A percentile compares a stretch with the other conserved stretches of the same genome.
Evolutionary conservation across 2,329 filamentous ascomycete species (phyloP).

Genomic region (Trichoderma citrinoviride): DNA sequence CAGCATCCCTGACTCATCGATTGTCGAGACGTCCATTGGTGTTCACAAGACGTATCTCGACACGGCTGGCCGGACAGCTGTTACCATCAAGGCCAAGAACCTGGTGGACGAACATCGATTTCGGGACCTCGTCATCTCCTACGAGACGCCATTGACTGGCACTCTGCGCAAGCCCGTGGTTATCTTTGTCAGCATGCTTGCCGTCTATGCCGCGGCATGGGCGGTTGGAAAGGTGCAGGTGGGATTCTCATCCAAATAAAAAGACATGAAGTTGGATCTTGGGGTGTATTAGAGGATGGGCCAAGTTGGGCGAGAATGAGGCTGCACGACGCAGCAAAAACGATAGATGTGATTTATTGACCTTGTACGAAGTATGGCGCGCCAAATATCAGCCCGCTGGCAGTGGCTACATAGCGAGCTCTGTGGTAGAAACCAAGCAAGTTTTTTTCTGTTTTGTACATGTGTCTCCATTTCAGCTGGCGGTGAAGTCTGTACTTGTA

Average conservation of each 20-base stretch:
- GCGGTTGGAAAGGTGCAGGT: constrained; percentile 74
- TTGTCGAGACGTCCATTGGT: constrained; percentile 57
- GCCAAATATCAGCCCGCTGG: neutral
- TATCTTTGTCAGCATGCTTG: constrained; percentile 69
- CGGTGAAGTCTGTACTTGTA: neutral
- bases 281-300: constrained; percentile 20
- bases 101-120: constrained; percentile 88
- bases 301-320: constrained; percentile 23
- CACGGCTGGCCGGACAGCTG: constrained; percentile 79
- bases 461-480: neutral
- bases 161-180: constrained; percentile 83
- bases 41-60: constrained; percentile 91
- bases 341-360: constrained; percentile 21
- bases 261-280: constrained; percentile 23
- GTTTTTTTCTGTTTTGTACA: neutral
- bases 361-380: constrained; percentile 12
- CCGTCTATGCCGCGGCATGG: constrained; percentile 74
- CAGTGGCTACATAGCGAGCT: neutral
- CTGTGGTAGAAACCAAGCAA: constrained; percentile 13
- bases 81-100: constrained; percentile 79
- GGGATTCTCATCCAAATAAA: constrained; percentile 61
- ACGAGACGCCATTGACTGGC: constrained; percentile 75
- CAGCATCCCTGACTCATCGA: constrained; percentile 61
- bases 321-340: constrained; percentile 21
- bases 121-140: constrained; percentile 78